Conservation (phyloP, 176 grass and related monocot genomes). For the Bromus sterilis region DNA sequence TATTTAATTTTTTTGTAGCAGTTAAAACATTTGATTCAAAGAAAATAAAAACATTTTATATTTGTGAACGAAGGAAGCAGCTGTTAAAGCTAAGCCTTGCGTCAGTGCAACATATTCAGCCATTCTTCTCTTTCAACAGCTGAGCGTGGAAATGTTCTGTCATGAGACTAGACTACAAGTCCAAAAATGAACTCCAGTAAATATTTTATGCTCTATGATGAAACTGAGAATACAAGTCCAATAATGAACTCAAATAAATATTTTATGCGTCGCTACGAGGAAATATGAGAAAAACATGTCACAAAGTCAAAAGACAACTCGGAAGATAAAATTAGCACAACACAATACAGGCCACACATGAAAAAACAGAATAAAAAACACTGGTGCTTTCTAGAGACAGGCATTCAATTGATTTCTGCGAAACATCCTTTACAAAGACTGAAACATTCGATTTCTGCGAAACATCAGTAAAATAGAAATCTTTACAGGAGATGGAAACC, state of each 20-base stretch:
- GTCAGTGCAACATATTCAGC: background rate
- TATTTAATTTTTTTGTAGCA: no score
- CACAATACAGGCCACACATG: background rate
- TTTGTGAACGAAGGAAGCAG: no score
- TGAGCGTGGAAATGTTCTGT: background rate
- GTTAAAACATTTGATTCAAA: no score
- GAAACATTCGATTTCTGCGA: constrained; percentile 17
- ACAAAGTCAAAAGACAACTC: background rate
- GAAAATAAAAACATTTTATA: no score
- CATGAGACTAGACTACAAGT: background rate
- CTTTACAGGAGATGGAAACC: constrained; percentile 37
- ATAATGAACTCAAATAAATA: background rate
- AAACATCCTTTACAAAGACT: constrained; percentile 6
- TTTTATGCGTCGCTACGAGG: background rate
- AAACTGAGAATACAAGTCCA: background rate
- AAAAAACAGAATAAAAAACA: background rate
- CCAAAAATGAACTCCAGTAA: background rate
- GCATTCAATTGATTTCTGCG: constrained; percentile 16
- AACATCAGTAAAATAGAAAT: constrained; percentile 31
- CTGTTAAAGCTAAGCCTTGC: background rate
- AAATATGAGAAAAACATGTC: background rate
- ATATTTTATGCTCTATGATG: background rate
- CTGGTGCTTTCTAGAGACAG: background rate
- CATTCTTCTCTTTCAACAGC: background rate
- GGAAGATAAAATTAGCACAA: background rate